phyloP scores from a whole-genome alignment of 2,329 filamentous ascomycete genomes.

The Colletotrichum sp. region DNA sequence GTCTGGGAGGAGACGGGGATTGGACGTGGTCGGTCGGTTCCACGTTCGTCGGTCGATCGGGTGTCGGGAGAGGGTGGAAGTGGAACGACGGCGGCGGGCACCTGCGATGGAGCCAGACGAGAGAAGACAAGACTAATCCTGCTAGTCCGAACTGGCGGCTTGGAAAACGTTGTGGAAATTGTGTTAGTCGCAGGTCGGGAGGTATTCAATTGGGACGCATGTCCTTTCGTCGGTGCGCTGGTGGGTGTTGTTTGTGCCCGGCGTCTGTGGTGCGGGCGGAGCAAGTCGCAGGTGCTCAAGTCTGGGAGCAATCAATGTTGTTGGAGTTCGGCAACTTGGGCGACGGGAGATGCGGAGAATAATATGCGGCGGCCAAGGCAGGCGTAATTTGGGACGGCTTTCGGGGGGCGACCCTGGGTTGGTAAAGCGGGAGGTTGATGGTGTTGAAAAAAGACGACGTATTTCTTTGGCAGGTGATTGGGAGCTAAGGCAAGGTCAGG shows the following conservation, averaged over 20 bases:
- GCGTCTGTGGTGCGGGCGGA: neutral
- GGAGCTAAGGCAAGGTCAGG: neutral
- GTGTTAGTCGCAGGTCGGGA: neutral
- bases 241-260: neutral
- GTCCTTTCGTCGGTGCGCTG: neutral
- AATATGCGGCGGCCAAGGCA: neutral
- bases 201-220: neutral
- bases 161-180: neutral
- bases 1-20: neutral
- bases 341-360: conserved; percentile 2
- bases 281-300: neutral
- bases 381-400: neutral
- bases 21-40: neutral
- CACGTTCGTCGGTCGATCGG: conserved; percentile 4
- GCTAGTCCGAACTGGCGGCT: neutral
- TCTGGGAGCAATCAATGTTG: neutral
- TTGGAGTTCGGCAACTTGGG: neutral
- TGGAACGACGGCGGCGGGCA: conserved; percentile 9
- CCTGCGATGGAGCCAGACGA: neutral
- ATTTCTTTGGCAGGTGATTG: neutral
- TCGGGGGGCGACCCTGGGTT: neutral
- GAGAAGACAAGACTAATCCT: neutral
- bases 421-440: neutral
- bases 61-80: neutral
- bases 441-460: neutral